A percentile compares a stretch with the other conserved stretches of the same genome.
Evolutionary conservation across 306 rosid species (phyloP).

Genomic region (Cajanus cajan): DNA sequence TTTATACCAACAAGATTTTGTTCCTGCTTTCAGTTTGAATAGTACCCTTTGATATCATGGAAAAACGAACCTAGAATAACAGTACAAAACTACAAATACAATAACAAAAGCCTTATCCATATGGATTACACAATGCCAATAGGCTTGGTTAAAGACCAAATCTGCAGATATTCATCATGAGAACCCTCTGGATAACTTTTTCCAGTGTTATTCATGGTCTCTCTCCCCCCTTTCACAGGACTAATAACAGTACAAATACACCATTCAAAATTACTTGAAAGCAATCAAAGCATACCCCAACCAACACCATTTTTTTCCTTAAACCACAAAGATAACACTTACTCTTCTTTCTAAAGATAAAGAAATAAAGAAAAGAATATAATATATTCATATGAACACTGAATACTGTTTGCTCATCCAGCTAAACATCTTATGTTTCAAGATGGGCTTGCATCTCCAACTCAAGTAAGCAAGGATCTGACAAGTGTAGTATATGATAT

Average conservation of each 20-base stretch:
- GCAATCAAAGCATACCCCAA: neutral
- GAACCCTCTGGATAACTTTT: neutral
- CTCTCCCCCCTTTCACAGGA: neutral
- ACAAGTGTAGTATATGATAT: constrained; percentile 10
- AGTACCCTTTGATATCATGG: neutral
- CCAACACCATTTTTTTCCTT: neutral
- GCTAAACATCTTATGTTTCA: constrained; percentile 16
- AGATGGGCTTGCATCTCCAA: constrained; percentile 14
- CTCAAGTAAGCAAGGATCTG: neutral
- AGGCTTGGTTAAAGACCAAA: neutral
- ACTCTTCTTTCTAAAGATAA: neutral
- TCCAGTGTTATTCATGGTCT: neutral
- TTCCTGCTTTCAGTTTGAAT: constrained; percentile 11
- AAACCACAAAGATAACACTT: neutral
- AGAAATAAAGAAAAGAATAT: neutral
- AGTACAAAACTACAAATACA: neutral
- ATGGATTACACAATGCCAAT: neutral
- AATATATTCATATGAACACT: neutral
- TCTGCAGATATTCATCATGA: neutral
- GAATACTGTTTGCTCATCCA: neutral
- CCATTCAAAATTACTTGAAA: constrained; percentile 3
- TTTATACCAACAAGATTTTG: neutral
- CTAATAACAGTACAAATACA: neutral
- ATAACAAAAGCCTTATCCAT: neutral
- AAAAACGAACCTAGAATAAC: neutral